Percentiles rank a stretch among this genome's conserved stretches.
Evolutionary conservation across 108 stramenopile species (phyloP).

Genomic region (Schizochytrium sp.): DNA sequence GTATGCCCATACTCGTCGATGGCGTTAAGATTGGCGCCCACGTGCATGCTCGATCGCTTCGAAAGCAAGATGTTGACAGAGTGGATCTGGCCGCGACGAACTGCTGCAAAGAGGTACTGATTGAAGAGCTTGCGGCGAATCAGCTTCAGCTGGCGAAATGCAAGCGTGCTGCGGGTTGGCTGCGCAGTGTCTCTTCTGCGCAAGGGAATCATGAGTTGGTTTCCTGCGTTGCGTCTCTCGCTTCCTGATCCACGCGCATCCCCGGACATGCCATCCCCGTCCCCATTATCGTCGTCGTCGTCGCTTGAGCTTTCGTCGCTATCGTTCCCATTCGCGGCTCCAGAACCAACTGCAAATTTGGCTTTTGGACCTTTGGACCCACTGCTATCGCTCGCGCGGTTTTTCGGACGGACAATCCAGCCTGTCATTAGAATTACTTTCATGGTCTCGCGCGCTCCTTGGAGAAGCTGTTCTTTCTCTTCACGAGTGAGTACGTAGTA

Average conservation of each 20-base stretch:
- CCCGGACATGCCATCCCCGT: too few relatives aligned
- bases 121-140: constrained; percentile 3
- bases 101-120: neutral
- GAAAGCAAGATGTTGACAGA: neutral
- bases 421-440: neutral
- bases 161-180: neutral
- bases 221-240: too few relatives aligned
- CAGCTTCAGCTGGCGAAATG: neutral
- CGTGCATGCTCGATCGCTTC: neutral
- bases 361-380: too few relatives aligned
- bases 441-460: neutral
- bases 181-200: neutral
- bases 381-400: too few relatives aligned
- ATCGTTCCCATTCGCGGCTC: too few relatives aligned
- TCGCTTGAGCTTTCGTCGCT: too few relatives aligned
- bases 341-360: too few relatives aligned
- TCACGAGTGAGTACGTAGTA: neutral
- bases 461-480: neutral
- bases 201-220: neutral
- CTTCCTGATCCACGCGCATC: too few relatives aligned
- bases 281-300: too few relatives aligned
- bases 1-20: neutral
- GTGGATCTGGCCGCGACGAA: neutral
- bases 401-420: neutral
- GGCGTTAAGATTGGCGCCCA: neutral